A percentile compares a stretch with the other conserved stretches of the same genome.
Conservation (phyloP, 192 early-diverging fungal species). For the Chytriomyces confervae region DNA sequence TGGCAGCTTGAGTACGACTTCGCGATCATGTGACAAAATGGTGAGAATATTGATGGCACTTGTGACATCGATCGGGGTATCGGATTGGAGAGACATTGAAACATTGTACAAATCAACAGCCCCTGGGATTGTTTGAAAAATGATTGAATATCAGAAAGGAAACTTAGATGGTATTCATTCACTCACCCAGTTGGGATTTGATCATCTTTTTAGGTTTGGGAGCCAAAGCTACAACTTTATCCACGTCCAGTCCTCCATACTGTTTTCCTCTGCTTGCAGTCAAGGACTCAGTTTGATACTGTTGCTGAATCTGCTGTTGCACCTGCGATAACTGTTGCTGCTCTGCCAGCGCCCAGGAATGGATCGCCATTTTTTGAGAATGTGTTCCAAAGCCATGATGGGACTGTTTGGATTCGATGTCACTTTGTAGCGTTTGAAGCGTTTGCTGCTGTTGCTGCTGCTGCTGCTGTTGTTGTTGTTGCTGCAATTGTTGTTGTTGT, state of each 20-base stretch:
- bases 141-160: not conserved
- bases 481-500: no score
- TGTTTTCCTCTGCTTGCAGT: not conserved
- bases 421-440: no score
- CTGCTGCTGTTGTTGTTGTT: not conserved
- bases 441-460: not conserved
- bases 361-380: not conserved
- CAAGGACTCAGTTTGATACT: not conserved
- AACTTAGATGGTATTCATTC: not conserved
- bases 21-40: slow-evolving; percentile 22
- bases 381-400: no score
- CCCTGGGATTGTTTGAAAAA: not conserved
- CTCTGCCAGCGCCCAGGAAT: not conserved
- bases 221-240: not conserved
- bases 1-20: slow-evolving; percentile 13
- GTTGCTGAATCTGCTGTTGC: not conserved
- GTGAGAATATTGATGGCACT: slow-evolving; percentile 20
- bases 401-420: no score
- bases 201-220: not conserved
- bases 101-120: slow-evolving; percentile 31
- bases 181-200: slow-evolving; percentile 9
- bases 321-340: not conserved
- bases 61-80: not conserved
- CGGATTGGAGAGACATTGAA: slow-evolving; percentile 18
- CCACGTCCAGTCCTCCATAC: slow-evolving; percentile 20